Evolutionary conservation across 139 green algal genomes (phyloP).

Genomic region (Limnomonas spitsbergensis): DNA sequence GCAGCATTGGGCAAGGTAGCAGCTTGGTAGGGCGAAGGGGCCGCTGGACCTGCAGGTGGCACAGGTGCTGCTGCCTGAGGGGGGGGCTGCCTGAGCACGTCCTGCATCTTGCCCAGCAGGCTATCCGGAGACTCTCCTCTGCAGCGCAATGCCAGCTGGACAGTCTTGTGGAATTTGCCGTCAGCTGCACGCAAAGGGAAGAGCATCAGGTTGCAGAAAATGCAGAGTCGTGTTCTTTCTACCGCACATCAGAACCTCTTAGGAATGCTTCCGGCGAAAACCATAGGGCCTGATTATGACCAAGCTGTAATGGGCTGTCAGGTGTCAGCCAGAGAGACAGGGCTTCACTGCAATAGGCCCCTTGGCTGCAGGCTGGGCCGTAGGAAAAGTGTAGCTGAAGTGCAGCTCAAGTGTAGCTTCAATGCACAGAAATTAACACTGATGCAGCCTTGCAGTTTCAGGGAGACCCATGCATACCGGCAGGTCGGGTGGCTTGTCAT

Average conservation of each 20-base stretch:
- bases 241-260: no score
- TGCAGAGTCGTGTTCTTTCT: no score
- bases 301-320: no score
- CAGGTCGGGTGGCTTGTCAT: no score
- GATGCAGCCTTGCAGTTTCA: not conserved
- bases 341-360: no score
- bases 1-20: not conserved
- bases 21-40: not conserved
- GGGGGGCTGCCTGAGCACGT: constrained; percentile 5
- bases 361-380: no score
- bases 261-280: no score
- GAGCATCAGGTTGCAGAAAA: not conserved
- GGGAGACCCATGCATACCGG: no score
- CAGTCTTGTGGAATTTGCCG: constrained; percentile 14
- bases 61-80: not conserved
- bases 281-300: no score
- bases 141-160: constrained; percentile 33
- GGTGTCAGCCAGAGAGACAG: no score
- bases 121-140: constrained; percentile 36
- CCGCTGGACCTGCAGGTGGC: not conserved
- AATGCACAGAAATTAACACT: not conserved
- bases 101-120: constrained; percentile 26
- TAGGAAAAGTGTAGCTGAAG: no score
- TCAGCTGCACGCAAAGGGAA: constrained; percentile 13
- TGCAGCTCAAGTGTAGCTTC: no score